Evolutionary conservation across 345 rosid genomes (phyloP).

Genomic region (Limnanthes douglasii): DNA sequence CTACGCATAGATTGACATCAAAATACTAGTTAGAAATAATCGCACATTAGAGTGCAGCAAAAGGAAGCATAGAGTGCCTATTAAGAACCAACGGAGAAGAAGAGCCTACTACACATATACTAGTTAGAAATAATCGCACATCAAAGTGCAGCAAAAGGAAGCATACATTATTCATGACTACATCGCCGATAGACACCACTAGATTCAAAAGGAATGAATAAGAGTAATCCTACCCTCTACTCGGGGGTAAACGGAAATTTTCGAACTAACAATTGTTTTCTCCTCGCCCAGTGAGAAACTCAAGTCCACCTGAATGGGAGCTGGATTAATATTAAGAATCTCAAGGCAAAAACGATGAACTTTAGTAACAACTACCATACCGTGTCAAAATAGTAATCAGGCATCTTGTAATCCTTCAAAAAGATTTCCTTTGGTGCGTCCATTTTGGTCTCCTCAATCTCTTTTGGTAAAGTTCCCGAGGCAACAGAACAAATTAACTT

Average conservation of each 20-base stretch:
- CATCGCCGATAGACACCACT: background rate
- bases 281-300: constrained; percentile 81
- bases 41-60: background rate
- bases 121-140: too few relatives aligned
- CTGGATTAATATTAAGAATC: constrained; percentile 5
- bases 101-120: constrained; percentile 33
- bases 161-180: background rate
- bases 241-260: constrained; percentile 57
- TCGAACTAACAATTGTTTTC: constrained; percentile 80
- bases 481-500: constrained; percentile 71
- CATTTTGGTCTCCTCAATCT: constrained; percentile 60
- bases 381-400: constrained; percentile 82
- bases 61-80: constrained; percentile 27
- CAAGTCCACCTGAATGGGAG: constrained; percentile 57
- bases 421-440: constrained; percentile 78
- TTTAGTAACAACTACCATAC: constrained; percentile 18
- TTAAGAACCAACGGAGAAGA: constrained; percentile 64
- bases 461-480: constrained; percentile 41
- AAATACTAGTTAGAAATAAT: constrained; percentile 1
- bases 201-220: background rate
- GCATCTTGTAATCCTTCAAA: constrained; percentile 83
- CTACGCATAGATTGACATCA: constrained; percentile 7
- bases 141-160: background rate
- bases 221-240: constrained; percentile 42
- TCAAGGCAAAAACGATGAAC: constrained; percentile 7